phyloP scores from a whole-genome alignment of 768 basidiomycete genomes.

The Xerocomus potaroensis region DNA sequence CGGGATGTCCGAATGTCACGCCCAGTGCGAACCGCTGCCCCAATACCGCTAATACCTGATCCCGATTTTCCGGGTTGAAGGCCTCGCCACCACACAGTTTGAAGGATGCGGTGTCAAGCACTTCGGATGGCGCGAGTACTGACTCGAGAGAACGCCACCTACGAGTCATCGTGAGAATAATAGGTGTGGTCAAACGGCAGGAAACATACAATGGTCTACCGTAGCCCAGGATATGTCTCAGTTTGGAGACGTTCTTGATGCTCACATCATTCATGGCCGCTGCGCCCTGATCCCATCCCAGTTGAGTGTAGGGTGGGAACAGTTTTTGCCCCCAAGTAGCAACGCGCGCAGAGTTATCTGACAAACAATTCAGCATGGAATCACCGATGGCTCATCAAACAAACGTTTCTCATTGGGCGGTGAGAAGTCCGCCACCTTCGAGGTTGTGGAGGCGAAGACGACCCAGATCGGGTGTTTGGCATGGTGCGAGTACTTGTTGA shows the following conservation, averaged over 20 bases:
- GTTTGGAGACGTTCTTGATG: neutral
- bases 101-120: neutral
- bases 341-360: conserved; percentile 7
- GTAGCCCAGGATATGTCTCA: neutral
- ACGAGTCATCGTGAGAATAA: no score
- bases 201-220: no score
- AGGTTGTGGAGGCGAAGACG: conserved; percentile 10
- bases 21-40: neutral
- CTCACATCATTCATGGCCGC: neutral
- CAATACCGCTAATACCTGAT: neutral
- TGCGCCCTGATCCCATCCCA: conserved; percentile 18
- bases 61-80: neutral
- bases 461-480: no score
- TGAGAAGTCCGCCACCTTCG: conserved; percentile 5
- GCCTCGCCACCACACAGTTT: neutral
- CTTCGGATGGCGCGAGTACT: neutral
- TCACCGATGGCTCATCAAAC: neutral
- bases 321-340: neutral
- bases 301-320: conserved; percentile 8
- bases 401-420: neutral
- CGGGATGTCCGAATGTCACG: neutral
- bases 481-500: no score
- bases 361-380: neutral
- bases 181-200: no score
- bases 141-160: no score